phyloP scores from a whole-genome alignment of 1,284 basidiomycete genomes.

The Cystobasidium pallidum region DNA sequence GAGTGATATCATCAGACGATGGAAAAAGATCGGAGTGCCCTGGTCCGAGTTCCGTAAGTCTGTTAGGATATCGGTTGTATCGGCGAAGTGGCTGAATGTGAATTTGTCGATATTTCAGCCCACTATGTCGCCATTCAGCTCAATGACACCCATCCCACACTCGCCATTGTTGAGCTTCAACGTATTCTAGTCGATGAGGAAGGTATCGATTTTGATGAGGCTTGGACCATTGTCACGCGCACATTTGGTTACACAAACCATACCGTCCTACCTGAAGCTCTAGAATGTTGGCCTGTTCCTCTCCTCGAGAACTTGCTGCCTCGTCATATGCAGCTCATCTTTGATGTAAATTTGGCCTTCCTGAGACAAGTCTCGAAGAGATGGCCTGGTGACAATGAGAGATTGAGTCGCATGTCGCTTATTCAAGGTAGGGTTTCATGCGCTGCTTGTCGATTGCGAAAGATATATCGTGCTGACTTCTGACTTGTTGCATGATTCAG shows the following conservation, averaged over 20 bases:
- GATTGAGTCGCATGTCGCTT: constrained; percentile 79
- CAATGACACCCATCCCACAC: constrained; percentile 91
- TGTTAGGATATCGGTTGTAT: too few relatives aligned
- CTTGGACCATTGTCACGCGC: constrained; percentile 83
- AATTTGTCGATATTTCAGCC: not conserved
- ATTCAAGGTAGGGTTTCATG: constrained; percentile 72
- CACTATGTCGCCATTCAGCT: constrained; percentile 62
- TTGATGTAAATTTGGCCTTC: constrained; percentile 63
- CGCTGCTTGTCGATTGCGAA: too few relatives aligned
- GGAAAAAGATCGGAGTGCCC: constrained; percentile 68
- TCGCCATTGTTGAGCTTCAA: constrained; percentile 92
- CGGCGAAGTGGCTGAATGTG: not conserved
- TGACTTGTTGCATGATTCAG: constrained; percentile 57
- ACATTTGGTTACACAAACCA: constrained; percentile 95
- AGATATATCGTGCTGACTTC: constrained; percentile 1
- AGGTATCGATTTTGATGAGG: constrained; percentile 75
- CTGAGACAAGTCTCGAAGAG: constrained; percentile 75
- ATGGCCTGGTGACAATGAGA: constrained; percentile 79
- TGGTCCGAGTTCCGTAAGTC: constrained; percentile 76
- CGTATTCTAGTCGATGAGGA: constrained; percentile 82
- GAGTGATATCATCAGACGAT: constrained; percentile 72
- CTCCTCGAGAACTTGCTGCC: constrained; percentile 80
- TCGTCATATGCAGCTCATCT: constrained; percentile 80
- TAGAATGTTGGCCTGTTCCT: constrained; percentile 82
- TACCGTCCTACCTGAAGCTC: constrained; percentile 64